phyloP scores from a whole-genome alignment of 2,329 filamentous ascomycete species.

The Alternaria infectoria region DNA sequence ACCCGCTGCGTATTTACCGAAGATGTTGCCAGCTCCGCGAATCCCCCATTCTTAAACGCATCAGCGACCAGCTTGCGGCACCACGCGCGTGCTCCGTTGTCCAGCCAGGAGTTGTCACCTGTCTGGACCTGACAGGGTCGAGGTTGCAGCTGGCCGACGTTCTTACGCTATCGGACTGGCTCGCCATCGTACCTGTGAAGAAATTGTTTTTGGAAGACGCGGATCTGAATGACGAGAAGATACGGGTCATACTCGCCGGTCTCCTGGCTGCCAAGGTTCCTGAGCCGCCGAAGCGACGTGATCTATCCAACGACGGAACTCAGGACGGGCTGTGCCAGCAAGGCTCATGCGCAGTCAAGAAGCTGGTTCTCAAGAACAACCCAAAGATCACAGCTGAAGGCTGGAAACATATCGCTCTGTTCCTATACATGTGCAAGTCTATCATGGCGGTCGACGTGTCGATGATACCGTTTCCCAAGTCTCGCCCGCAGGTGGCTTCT shows the following conservation, averaged over 20 bases:
- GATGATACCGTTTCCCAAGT: conserved; percentile 70
- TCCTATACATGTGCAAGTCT: conserved; percentile 87
- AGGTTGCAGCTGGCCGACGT: conserved; percentile 83
- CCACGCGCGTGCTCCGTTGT: conserved; percentile 68
- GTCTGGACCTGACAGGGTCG: conserved; percentile 83
- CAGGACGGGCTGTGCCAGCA: conserved; percentile 24
- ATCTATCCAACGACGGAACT: conserved; percentile 16
- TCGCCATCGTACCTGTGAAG: conserved; percentile 89
- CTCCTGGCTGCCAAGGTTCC: conserved; percentile 79
- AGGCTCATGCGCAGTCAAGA: conserved; percentile 77
- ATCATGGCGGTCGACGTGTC: conserved; percentile 87
- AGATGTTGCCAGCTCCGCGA: conserved; percentile 93
- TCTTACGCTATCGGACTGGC: conserved; percentile 87
- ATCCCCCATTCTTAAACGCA: conserved; percentile 87
- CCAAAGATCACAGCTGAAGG: conserved; percentile 80
- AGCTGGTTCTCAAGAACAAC: conserved; percentile 88
- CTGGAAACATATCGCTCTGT: conserved; percentile 89
- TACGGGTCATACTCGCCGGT: conserved; percentile 85
- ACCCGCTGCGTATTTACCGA: conserved; percentile 90
- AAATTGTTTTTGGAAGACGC: conserved; percentile 88
- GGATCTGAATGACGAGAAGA: conserved; percentile 82
- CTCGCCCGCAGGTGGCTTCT: conserved; percentile 18
- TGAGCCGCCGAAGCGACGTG: conserved; percentile 57
- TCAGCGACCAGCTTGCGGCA: conserved; percentile 84
- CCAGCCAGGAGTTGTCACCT: conserved; percentile 77